Evolutionary conservation across 257 asterid species (phyloP), one percentile per base, ranked within the genome.

Genomic region (Ocimum tenuiflorum): DNA sequence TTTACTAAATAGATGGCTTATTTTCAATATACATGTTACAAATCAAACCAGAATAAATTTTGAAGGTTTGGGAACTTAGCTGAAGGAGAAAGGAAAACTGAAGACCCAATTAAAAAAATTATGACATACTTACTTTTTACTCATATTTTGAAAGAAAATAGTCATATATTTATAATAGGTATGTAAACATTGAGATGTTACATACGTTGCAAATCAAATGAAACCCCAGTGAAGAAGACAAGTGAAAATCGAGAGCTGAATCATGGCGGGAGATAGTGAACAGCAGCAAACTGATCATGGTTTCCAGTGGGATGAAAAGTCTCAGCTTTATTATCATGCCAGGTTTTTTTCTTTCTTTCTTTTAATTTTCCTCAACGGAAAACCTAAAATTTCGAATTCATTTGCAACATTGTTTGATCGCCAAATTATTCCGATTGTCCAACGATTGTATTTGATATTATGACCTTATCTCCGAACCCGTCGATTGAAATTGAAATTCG

Each of bases 241-340:
- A 42, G 36, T 20, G 58, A 60, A 51, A 62, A 29, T 15, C 54
- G 60, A 50, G 63, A 50, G 55, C 67, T 43, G 63, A 67, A 47
- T 36, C 70, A 86, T 88, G 94, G 89, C 85, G 91, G 94, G 55
- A 69, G 70, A 54, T 39, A 63, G 60, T 31, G 70, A 74, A 49
- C 60, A 64, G 6, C 76, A 57, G 45, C 83, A 78, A 53, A 71
- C 3, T 12, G 83, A 79, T 6, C 65, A 80, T 75, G 73, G 65
- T 52, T 94, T 94, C 71, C 74, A 80, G 72, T 94, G 99, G 99
- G 96, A 94, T 68, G 88, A 84, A 53, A 75, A 55, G 68, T 84
- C 95, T 41, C 94, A 82, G 79, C 99, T 94, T 5, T 90, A 89
- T 64, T 90, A 80, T 70, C 99, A 94, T 47, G 83, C 95, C 72